These are phyloP conservation scores for Oryza rufipogon DNA, from an alignment of 176 grass and related monocot species.

Conservation along the genomic window DNA sequence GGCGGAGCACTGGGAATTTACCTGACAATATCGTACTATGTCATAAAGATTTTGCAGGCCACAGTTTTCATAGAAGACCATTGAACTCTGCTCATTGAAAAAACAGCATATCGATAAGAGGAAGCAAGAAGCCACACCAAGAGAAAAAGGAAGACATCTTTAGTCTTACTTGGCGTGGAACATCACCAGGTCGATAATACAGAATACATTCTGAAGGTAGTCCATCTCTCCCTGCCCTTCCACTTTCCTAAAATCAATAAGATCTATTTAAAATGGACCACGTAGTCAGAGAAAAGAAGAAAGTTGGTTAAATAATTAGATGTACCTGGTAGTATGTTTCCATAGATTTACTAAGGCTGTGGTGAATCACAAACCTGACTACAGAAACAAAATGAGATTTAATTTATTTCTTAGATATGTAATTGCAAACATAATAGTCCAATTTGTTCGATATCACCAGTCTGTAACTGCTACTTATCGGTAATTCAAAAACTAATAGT, in stretches of 20 bases:
- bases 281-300: background rate
- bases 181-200: constrained; percentile 83
- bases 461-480: background rate
- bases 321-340: constrained; percentile 96
- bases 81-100: constrained; percentile 73
- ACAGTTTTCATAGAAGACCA: constrained; percentile 96
- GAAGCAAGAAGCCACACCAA: constrained; percentile 35
- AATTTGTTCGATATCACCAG: constrained; percentile 26
- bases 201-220: constrained; percentile 90
- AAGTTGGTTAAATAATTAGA: background rate
- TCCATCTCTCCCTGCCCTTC: constrained; percentile 86
- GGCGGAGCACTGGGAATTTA: constrained; percentile 31
- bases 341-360: constrained; percentile 98
- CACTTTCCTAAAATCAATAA: constrained; percentile 69
- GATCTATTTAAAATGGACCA: constrained; percentile 25
- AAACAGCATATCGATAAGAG: constrained; percentile 16
- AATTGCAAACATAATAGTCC: constrained; percentile 12
- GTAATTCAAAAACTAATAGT: background rate
- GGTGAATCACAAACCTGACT: constrained; percentile 97
- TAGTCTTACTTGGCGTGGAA: constrained; percentile 70
- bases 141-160: constrained; percentile 27
- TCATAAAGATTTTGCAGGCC: constrained; percentile 97
- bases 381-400: constrained; percentile 39
- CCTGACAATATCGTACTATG: constrained; percentile 89
- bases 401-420: constrained; percentile 17